Evolutionary conservation across 257 asterid species (phyloP), one percentile per base, ranked within the genome.

Genomic region (Dorcoceras hygrometricum): DNA sequence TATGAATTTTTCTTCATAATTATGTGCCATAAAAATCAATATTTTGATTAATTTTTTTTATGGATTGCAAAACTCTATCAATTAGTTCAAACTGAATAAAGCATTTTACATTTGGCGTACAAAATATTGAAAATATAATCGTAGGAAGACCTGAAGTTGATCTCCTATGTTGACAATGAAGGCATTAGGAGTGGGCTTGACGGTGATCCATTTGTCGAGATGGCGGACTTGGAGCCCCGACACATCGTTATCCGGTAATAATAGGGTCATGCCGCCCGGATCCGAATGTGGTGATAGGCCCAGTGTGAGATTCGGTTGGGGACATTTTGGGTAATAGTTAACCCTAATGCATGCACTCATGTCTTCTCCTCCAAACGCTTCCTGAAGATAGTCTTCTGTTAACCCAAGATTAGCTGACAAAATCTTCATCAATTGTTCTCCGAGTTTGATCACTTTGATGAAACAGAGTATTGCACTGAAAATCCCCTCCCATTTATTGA

Each of bases 231-330:
- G 98, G 74, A 91, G 96, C 62, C 98, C 98, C 23, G 81, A 65
- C 11, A 89, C 95, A 5, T 89, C 67, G 1, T 75, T 78, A 4
- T 91, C 98, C 10, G 98, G 95, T 75, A 76, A 87, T 65, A 91
- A 92, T 57, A 89, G 76, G 74, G 98, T 91, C 77, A 91, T 68
- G 10, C 95, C 98, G 6, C 98, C 98, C 9, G 98, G 98, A 39
- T 91, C 98, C 7, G 98, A 91, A 62, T 91, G 98, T 22, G 96
- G 25, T 0, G 98, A 89, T 23, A 91, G 86, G 55, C 98, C 96
- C 4, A 91, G 71, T 0, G 98, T 82, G 48, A 89, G 88, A 64
- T 89, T 93, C 6, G 98, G 98, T 23, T 91, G 96, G 32, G 96
- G 98, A 79, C 96, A 91, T 69, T 84, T 91, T 20, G 98, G 96